phyloP scores from a whole-genome alignment of 176 grass and related monocot species.

The Rhynchospora breviuscula region DNA sequence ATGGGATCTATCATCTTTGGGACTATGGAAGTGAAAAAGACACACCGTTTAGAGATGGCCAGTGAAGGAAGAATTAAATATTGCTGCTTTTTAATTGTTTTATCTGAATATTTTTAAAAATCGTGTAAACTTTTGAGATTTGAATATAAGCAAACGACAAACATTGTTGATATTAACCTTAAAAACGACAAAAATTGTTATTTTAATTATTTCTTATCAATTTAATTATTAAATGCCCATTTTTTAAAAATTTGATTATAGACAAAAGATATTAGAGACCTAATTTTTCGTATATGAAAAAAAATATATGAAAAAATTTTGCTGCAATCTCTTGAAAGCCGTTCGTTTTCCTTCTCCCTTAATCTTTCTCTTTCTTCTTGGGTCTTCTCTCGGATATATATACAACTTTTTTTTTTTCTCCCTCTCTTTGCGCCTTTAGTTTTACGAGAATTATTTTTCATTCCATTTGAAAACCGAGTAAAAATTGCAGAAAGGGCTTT shows the following conservation, averaged over 20 bases:
- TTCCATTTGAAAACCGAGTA: not conserved
- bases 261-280: no score
- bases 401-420: not conserved
- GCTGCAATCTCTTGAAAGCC: no score
- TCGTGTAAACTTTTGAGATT: not conserved
- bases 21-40: slow-evolving; percentile 10
- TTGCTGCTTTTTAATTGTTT: not conserved
- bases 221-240: no score
- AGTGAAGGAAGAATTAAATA: not conserved
- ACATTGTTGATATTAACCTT: no score
- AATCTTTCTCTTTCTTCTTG: not conserved
- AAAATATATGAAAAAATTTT: no score
- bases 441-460: not conserved
- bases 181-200: no score
- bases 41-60: not conserved
- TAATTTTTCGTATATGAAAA: no score
- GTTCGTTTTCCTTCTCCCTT: not conserved
- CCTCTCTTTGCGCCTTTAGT: not conserved
- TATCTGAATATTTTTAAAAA: not conserved
- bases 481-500: not conserved
- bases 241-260: no score
- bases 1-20: not conserved
- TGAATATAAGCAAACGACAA: not conserved
- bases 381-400: no score
- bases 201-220: no score